Conservation (phyloP, 257 asterid species). For the Ophiorrhiza pumila region DNA sequence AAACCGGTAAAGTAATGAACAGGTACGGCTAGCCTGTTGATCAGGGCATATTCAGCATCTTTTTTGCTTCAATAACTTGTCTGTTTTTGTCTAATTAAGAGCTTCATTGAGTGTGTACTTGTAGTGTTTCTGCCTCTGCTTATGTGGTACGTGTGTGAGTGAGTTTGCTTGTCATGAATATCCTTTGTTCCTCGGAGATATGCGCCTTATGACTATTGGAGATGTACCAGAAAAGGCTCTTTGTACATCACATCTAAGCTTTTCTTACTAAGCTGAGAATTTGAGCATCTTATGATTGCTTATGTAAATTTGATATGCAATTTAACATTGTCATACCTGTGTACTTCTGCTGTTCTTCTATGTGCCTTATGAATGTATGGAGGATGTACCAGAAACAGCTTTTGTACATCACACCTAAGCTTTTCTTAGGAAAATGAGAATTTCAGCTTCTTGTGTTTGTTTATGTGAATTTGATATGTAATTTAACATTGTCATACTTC, state of each 20-base stretch:
- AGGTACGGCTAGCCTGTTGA: constrained; percentile 3
- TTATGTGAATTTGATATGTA: not conserved
- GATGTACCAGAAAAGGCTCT: too few relatives aligned
- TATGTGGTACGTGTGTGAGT: not conserved
- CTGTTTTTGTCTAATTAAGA: not conserved
- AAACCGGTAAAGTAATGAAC: not conserved
- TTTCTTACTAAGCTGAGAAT: too few relatives aligned
- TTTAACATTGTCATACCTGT: too few relatives aligned
- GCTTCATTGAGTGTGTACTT: not conserved
- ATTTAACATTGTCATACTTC: not conserved
- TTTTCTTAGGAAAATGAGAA: not conserved
- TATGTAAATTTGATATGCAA: too few relatives aligned
- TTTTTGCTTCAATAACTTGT: not conserved
- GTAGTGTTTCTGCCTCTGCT: not conserved
- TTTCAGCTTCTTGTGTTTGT: not conserved
- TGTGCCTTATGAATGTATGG: not conserved
- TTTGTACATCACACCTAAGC: not conserved
- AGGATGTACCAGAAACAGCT: not conserved
- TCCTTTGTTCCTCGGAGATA: too few relatives aligned
- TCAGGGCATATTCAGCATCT: constrained; percentile 1
- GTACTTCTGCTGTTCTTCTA: too few relatives aligned
- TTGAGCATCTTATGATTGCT: too few relatives aligned
- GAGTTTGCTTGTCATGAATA: not conserved
- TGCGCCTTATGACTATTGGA: too few relatives aligned
- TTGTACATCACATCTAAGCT: too few relatives aligned